phyloP scores from a whole-genome alignment of 345 rosid genomes.

The Ricinus communis region DNA sequence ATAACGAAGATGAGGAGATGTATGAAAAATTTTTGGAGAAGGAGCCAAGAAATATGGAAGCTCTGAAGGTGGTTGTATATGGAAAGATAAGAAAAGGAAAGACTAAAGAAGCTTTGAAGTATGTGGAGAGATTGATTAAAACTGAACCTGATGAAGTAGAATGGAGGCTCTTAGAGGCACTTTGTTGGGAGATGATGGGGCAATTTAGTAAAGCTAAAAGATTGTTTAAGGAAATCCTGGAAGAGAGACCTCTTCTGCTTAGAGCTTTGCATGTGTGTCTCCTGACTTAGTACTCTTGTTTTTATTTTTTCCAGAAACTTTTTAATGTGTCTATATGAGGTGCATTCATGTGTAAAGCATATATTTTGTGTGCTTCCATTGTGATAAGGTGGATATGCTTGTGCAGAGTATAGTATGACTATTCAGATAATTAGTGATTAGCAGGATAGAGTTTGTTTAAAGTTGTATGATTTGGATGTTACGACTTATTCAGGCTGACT shows the following conservation, averaged over 20 bases:
- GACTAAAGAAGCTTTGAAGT: constrained; percentile 59
- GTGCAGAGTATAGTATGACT: neutral
- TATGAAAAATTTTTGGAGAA: constrained; percentile 62
- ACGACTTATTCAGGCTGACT: no score
- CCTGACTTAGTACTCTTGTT: neutral
- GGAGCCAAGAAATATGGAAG: constrained; percentile 69
- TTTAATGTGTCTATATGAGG: neutral
- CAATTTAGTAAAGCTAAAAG: constrained; percentile 62
- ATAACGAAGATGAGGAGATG: constrained; percentile 48
- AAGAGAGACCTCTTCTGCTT: constrained; percentile 69
- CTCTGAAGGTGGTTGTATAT: constrained; percentile 65
- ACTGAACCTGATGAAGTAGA: constrained; percentile 72
- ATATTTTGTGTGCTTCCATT: neutral
- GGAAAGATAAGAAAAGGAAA: constrained; percentile 78
- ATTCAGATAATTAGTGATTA: neutral
- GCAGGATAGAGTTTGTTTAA: neutral
- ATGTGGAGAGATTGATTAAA: constrained; percentile 59
- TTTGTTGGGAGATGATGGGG: constrained; percentile 81
- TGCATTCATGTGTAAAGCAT: neutral
- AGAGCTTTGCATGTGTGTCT: constrained; percentile 85
- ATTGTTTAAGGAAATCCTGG: constrained; percentile 60
- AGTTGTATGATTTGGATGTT: neutral
- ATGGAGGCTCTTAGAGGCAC: constrained; percentile 88
- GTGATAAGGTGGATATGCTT: neutral
- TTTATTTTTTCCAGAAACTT: neutral